Evolutionary conservation across 495 filamentous ascomycete species (phyloP), one percentile per base, ranked within the genome.

Genomic region (Hypoxylon crocopeplum): DNA sequence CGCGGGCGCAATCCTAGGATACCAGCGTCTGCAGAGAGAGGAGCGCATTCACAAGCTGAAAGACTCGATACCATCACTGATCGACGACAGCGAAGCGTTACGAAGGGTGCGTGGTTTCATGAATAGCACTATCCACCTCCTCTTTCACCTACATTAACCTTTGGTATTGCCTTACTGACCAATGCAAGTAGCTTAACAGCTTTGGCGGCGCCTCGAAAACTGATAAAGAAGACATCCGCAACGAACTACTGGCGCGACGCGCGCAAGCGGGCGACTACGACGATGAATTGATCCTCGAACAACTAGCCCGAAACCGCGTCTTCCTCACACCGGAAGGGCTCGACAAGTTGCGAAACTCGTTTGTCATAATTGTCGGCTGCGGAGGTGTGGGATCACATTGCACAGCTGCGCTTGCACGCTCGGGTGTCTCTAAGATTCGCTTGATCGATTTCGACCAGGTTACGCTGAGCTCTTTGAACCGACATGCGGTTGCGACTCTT

Each of bases 391-490:
- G 94, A 50, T 96, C 92, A 1, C 95, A 97, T 76, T 91, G 90
- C 34, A 84, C 88, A 8, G 86, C 91, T 2, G 89, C 95, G 15
- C 83, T 99, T 12, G 85, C 93, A 5, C 88, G 94, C 19, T 97
- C 92, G 0, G 95, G 94, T 16, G 91, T 96, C 15, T 84, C 87
- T 24, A 86, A 85, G 48, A 83, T 99, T 46, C 89, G 95, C 1
- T 83, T 99, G 20, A 88, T 99, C 61, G 94, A 99, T 71, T 99
- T 99, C 69, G 94, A 99, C 74, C 94, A 99, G 79, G 95, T 97
- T 20, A 93, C 92, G 0, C 80, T 99, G 2, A 94, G 90, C 41
- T 93, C 89, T 1, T 76, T 99, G 36, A 99, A 99, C 72, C 82
- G 94, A 39, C 94, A 99, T 70, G 93, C 94, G 2, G 86, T 99